Percentiles rank a stretch among this genome's conserved stretches.
These are phyloP conservation scores for Claviceps citrina DNA, from an alignment of 2,329 filamentous ascomycete species.

Conservation along the genomic window DNA sequence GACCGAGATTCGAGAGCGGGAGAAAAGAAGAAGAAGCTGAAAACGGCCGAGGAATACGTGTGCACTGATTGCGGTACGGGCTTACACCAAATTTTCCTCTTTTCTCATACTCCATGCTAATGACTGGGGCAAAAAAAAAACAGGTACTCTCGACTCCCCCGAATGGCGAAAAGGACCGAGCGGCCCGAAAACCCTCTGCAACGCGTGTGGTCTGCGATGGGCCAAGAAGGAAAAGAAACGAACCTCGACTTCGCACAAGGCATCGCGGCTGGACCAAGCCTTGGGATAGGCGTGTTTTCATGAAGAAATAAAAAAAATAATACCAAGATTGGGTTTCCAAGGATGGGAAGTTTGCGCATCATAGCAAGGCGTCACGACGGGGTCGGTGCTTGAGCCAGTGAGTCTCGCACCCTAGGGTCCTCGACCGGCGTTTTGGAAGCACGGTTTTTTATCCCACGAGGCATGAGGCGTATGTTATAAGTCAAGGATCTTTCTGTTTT, in stretches of 20 bases:
- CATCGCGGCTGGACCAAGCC: constrained; percentile 11
- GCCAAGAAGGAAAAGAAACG: constrained; percentile 71
- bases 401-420: neutral
- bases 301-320: neutral
- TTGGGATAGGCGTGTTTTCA: constrained; percentile 8
- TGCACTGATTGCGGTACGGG: constrained; percentile 72
- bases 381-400: neutral
- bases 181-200: constrained; percentile 88
- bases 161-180: constrained; percentile 92
- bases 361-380: neutral
- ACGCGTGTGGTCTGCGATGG: constrained; percentile 72
- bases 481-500: too few species aligned
- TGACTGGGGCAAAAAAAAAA: too few species aligned
- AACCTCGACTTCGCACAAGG: constrained; percentile 11
- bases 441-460: neutral
- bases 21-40: constrained; percentile 80
- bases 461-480: too few species aligned
- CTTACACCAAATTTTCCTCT: neutral
- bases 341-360: neutral
- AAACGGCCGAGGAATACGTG: constrained; percentile 74
- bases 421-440: constrained; percentile 2
- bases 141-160: constrained; percentile 72
- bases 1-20: constrained; percentile 58
- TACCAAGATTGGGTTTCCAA: neutral
- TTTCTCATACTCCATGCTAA: neutral